Conservation (phyloP, 164 flowering plant genomes). For the Magnolia officinalis region DNA sequence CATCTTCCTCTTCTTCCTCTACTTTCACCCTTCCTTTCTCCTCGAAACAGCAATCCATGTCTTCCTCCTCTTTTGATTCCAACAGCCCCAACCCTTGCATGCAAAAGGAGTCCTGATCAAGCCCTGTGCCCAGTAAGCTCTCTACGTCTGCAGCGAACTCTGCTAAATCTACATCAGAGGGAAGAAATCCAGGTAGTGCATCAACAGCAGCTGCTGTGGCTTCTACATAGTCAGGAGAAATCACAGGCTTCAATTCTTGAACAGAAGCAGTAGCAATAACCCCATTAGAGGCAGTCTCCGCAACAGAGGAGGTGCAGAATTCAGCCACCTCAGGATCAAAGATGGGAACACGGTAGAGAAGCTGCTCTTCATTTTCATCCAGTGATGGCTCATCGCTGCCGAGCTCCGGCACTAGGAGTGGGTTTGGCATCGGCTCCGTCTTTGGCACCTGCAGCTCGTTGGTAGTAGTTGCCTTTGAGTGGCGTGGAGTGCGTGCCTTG, state of each 20-base stretch:
- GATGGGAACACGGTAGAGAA: constrained; percentile 72
- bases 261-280: constrained; percentile 6
- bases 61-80: constrained; percentile 31
- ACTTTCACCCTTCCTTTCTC: constrained; percentile 18
- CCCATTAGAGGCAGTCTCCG: not conserved
- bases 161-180: constrained; percentile 70
- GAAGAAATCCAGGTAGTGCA: constrained; percentile 32
- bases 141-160: constrained; percentile 91
- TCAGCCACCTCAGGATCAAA: constrained; percentile 55
- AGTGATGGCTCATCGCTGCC: constrained; percentile 32
- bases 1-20: constrained; percentile 51
- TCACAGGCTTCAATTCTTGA: not conserved
- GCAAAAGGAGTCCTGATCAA: constrained; percentile 56
- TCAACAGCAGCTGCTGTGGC: constrained; percentile 11
- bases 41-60: constrained; percentile 4
- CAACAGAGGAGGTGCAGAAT: constrained; percentile 22
- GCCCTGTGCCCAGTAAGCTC: constrained; percentile 60
- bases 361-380: constrained; percentile 68
- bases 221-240: not conserved
- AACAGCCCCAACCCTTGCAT: constrained; percentile 69
- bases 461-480: constrained; percentile 16
- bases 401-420: constrained; percentile 58
- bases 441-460: not conserved
- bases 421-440: constrained; percentile 16
- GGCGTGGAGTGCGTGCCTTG: constrained; percentile 73